Base-by-base conservation (phyloP, 106 monocot genomes). In the Posidonia australis region DNA sequence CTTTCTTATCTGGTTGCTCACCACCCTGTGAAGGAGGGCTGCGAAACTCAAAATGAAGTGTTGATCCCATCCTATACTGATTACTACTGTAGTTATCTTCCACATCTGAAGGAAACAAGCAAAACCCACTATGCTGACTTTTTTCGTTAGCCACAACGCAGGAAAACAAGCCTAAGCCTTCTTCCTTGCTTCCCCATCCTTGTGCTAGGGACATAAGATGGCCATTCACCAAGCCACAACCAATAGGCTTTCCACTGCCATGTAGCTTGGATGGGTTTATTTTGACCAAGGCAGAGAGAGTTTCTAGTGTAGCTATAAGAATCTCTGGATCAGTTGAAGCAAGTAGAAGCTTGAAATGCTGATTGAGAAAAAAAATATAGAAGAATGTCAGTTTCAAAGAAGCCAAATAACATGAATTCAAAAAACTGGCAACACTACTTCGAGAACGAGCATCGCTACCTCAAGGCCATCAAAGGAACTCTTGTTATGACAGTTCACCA, bases 151-250 rank as follows among this genome's bases (percentile, higher is more conserved):
- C 81, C 65, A 85, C 72, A 65, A 99, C 79, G 79, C 98, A 99
- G 20, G 98, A 91, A 67, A 77, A 75, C 46, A 99, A 77, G 25
- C 98, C 98, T 46, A 99, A 78, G 22, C 98, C 91, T 85, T 99
- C 98, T 85, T 99, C 98, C 79, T 99, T 99, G 70, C 98, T 99
- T 51, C 98, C 98, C 98, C 98, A 99, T 42, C 91, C 98, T 56
- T 99, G 98, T 13, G 98, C 81, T 69, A 98, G 48, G 69, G 98
- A 92, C 21, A 99, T 74, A 68, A 99, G 87, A 59, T 79, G 65
- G 54, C 59, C 88, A 69, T 91, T 99, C 60, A 92, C 45, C 46
- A 83, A 79, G 32, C 85, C 85, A 70, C 98, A 99, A 21, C 83
- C 77, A 62, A 91, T 82, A 45, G 83, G 41, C 60, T 99, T 99